These are phyloP conservation scores for Corynascus novoguineensis DNA, from an alignment of 495 filamentous ascomycete species.

Conservation along the genomic window DNA sequence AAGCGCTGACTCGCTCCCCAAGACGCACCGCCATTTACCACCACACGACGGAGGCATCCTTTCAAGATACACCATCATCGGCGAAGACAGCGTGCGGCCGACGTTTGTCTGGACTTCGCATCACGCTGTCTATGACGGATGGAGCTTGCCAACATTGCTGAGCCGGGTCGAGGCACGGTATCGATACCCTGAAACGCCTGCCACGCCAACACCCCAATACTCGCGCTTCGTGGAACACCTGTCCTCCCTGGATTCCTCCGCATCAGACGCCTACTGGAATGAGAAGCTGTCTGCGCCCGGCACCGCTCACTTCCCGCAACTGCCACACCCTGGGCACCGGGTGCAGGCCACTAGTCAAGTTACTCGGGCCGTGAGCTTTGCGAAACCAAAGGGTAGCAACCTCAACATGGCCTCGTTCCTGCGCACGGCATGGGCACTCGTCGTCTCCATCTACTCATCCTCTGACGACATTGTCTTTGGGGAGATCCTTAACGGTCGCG, in stretches of 20 bases:
- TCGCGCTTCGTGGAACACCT: constrained; percentile 27
- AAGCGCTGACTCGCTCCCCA: constrained; percentile 3
- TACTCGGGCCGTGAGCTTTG: constrained; percentile 2
- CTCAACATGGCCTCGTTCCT: constrained; percentile 32
- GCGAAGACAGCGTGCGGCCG: constrained; percentile 33
- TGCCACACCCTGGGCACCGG: constrained; percentile 22
- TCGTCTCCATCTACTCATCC: constrained; percentile 27
- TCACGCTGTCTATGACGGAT: constrained; percentile 62
- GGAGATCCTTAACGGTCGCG: constrained; percentile 47
- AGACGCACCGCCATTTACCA: constrained; percentile 12
- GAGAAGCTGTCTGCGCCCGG: constrained; percentile 18
- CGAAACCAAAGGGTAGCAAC: constrained; percentile 10
- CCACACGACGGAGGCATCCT: constrained; percentile 18
- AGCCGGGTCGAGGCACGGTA: constrained; percentile 19
- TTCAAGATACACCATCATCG: constrained; percentile 14
- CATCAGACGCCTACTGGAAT: constrained; percentile 22
- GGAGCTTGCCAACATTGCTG: constrained; percentile 42
- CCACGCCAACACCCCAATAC: constrained; percentile 24
- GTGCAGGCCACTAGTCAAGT: constrained; percentile 20
- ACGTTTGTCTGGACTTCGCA: constrained; percentile 45
- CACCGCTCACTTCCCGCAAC: constrained; percentile 26
- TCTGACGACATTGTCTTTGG: constrained; percentile 46
- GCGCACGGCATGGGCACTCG: constrained; percentile 37
- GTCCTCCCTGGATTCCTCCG: constrained; percentile 6
- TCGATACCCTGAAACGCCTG: constrained; percentile 9